Percentiles rank a stretch among this genome's conserved stretches.
phyloP scores from a whole-genome alignment of 2,329 filamentous ascomycete species.

The Trichoderma harzianum region DNA sequence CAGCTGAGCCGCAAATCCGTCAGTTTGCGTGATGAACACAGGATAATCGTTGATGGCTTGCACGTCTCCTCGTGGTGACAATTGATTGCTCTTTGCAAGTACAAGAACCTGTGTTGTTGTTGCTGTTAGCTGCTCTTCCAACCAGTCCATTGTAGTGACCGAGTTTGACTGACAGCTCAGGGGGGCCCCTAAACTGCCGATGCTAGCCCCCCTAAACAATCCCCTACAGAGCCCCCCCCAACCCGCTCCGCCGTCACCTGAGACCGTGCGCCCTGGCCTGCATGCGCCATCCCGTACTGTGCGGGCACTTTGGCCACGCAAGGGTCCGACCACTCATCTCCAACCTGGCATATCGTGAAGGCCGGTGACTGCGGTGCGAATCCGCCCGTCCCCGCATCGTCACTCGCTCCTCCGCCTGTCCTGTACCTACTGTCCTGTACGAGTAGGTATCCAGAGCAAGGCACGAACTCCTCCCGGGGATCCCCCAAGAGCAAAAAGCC shows the following conservation, averaged over 20 bases:
- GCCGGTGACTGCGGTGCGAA: slow-evolving; percentile 9
- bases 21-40: background rate
- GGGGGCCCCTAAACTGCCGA: slow-evolving; percentile 7
- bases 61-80: background rate
- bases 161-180: background rate
- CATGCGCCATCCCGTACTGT: slow-evolving; percentile 8
- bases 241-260: background rate
- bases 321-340: background rate
- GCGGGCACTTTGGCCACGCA: slow-evolving; percentile 8
- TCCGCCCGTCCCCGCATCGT: background rate
- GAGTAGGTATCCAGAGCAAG: background rate
- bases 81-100: background rate
- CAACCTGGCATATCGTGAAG: background rate
- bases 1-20: background rate
- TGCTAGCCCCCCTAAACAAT: background rate
- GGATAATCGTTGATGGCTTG: background rate
- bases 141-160: background rate
- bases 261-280: background rate
- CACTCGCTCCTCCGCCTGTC: background rate
- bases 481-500: slow-evolving; percentile 5
- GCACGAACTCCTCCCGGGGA: background rate
- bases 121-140: background rate
- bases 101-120: background rate
- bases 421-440: background rate
- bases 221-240: background rate